Evolutionary conservation across 2,329 filamentous ascomycete genomes (phyloP).

Genomic region (Aspergillus puulaauensis): DNA sequence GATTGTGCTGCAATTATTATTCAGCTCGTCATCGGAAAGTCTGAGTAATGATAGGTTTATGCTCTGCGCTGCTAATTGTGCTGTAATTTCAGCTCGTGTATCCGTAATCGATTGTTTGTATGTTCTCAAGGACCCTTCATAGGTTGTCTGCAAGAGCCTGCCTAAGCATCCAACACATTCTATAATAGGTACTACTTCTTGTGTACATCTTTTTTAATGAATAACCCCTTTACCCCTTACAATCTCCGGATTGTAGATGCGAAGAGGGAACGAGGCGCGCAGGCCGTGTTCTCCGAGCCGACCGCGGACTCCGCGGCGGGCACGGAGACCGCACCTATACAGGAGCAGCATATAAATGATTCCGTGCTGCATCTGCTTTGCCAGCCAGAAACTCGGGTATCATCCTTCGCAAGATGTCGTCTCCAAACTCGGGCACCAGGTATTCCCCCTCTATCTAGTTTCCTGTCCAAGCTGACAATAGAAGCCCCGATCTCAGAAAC

Average conservation of each 20-base stretch:
- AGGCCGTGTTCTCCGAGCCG: constrained; percentile 2
- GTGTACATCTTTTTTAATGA: too few relatives aligned
- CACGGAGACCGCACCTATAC: constrained; percentile 11
- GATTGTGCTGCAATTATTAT: too few relatives aligned
- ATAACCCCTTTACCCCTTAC: not conserved
- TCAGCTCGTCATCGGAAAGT: too few relatives aligned
- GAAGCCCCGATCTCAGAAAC: not conserved
- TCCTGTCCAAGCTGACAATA: not conserved
- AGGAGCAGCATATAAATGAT: not conserved
- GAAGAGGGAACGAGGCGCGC: not conserved
- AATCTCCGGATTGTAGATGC: not conserved
- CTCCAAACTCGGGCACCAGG: not conserved
- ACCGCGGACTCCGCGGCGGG: constrained; percentile 19
- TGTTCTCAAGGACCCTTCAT: too few relatives aligned
- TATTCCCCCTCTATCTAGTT: not conserved
- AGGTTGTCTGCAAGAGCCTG: too few relatives aligned
- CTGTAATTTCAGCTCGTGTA: too few relatives aligned
- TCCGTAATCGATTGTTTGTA: too few relatives aligned
- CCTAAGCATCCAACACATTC: too few relatives aligned
- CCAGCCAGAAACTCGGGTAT: too few relatives aligned
- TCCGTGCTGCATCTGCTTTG: not conserved
- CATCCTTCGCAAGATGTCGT: not conserved
- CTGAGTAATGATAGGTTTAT: too few relatives aligned
- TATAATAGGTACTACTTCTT: too few relatives aligned
- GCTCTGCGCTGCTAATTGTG: too few relatives aligned